Percentiles rank a stretch among this genome's conserved stretches.
Evolutionary conservation across 805 yeast species (phyloP).

Genomic region (Phaffomyces antillensis): DNA sequence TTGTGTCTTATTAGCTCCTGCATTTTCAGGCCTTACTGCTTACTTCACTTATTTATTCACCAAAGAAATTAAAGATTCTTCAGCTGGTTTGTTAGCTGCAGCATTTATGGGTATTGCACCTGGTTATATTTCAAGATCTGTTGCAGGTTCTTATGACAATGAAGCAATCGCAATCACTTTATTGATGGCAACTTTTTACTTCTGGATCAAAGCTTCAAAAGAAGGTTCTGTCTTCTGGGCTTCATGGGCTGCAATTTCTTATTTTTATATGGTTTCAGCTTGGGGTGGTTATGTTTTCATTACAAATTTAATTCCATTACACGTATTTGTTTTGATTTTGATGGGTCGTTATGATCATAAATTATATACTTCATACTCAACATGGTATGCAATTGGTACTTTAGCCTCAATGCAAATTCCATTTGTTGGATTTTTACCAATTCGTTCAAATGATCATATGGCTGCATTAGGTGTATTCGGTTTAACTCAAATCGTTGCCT

Average conservation of each 20-base stretch:
- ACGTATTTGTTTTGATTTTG: constrained; percentile 77
- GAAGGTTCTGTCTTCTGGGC: constrained; percentile 85
- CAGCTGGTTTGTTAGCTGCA: constrained; percentile 89
- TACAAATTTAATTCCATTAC: constrained; percentile 94
- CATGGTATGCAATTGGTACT: constrained; percentile 98
- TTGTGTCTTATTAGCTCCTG: constrained; percentile 95
- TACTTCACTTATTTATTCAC: constrained; percentile 83
- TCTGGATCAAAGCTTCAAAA: constrained; percentile 93
- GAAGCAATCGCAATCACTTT: constrained; percentile 98
- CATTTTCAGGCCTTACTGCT: constrained; percentile 89
- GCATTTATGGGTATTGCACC: constrained; percentile 97
- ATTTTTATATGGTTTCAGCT: constrained; percentile 98
- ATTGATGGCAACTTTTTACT: constrained; percentile 89
- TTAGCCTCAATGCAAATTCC: constrained; percentile 99
- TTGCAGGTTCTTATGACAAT: constrained; percentile 97
- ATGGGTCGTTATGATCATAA: constrained; percentile 92
- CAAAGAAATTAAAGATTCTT: constrained; percentile 78
- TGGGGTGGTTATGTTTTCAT: constrained; percentile 99
- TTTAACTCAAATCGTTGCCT: constrained; percentile 79
- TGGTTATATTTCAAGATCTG: constrained; percentile 96
- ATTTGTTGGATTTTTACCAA: constrained; percentile 95
- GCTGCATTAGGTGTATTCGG: constrained; percentile 97
- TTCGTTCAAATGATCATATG: constrained; percentile 97
- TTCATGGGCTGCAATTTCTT: constrained; percentile 74
- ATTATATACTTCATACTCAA: constrained; percentile 83